Conservation (phyloP, 148 eudicot species). For the Silene uniflora region DNA sequence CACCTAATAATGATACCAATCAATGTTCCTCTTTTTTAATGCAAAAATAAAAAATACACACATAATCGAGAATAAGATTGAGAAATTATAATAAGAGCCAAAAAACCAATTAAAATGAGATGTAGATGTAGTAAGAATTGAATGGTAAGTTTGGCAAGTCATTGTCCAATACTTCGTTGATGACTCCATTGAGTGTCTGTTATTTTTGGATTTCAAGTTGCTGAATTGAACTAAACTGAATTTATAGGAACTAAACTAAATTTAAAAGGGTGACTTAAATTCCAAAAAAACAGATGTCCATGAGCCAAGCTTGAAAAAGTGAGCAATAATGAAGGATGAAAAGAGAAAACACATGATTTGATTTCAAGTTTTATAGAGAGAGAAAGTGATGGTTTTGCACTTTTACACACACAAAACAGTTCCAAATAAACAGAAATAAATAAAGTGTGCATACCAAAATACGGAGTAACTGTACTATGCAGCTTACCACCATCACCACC, state of each 20-base stretch:
- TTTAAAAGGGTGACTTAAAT: too few relatives aligned
- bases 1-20: too few relatives aligned
- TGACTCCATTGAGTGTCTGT: neutral
- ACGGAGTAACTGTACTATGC: neutral
- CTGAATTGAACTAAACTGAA: too few relatives aligned
- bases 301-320: conserved; percentile 7
- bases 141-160: neutral
- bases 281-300: too few relatives aligned
- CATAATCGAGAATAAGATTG: too few relatives aligned
- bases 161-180: conserved; percentile 7
- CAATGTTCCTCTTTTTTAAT: too few relatives aligned
- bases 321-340: conserved; percentile 8
- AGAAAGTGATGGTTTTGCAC: neutral
- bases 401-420: neutral
- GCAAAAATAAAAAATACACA: too few relatives aligned
- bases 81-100: too few relatives aligned
- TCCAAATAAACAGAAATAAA: neutral
- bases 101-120: too few relatives aligned
- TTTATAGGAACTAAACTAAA: too few relatives aligned
- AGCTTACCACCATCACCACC: neutral
- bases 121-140: too few relatives aligned
- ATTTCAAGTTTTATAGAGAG: neutral
- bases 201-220: too few relatives aligned
- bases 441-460: neutral
- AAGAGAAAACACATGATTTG: conserved; percentile 9